A percentile compares a stretch with the other conserved stretches of the same genome.
Evolutionary conservation across 306 rosid genomes (phyloP).

Genomic region (Abrus pulchellus): DNA sequence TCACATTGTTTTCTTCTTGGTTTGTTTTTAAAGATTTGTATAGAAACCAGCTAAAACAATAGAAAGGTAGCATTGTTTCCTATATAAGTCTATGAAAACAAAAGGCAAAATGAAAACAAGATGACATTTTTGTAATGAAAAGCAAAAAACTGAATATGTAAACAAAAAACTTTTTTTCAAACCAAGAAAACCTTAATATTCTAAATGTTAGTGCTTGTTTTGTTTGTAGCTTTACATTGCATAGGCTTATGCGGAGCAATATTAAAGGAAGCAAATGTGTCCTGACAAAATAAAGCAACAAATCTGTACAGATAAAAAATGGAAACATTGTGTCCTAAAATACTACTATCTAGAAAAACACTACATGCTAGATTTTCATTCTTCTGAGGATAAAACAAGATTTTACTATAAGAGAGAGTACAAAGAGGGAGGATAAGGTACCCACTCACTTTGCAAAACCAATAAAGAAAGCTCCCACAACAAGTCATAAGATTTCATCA

Average conservation of each 20-base stretch:
- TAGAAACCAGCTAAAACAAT: too few species aligned
- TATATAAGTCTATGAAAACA: too few species aligned
- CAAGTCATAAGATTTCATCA: not conserved
- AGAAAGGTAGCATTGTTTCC: too few species aligned
- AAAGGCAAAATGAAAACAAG: too few species aligned
- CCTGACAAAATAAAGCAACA: not conserved
- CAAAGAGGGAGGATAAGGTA: constrained; percentile 29
- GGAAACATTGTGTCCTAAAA: not conserved
- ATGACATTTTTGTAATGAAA: too few species aligned
- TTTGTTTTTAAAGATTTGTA: too few species aligned
- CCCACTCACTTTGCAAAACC: not conserved
- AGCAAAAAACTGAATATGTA: too few species aligned
- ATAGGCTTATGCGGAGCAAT: not conserved
- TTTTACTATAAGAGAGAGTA: not conserved
- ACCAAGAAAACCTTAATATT: not conserved
- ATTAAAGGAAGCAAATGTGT: not conserved
- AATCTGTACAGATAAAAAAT: not conserved
- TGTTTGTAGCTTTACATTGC: not conserved
- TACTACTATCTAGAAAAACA: too few species aligned
- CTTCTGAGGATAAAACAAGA: not conserved
- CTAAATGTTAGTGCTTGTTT: not conserved
- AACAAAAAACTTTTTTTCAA: too few species aligned
- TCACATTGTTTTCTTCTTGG: too few species aligned
- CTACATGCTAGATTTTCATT: not conserved
- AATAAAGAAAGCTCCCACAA: not conserved